These are phyloP conservation scores for Tetrahymena malaccensis DNA, from an alignment of 73 alveolate species.

Conservation along the genomic window DNA sequence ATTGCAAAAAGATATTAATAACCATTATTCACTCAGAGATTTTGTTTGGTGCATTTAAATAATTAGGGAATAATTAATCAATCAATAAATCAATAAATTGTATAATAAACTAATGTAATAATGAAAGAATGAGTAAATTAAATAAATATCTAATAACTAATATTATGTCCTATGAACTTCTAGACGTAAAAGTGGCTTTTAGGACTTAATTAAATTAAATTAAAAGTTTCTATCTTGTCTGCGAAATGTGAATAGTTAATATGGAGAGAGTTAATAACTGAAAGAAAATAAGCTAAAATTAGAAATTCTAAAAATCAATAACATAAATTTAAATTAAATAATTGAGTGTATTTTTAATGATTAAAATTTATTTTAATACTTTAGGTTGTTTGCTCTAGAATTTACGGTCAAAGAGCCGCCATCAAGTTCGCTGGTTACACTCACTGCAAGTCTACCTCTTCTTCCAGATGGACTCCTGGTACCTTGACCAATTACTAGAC, in stretches of 20 bases:
- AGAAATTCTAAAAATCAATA: not conserved
- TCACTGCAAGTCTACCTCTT: constrained; percentile 65
- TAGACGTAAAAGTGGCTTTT: not conserved
- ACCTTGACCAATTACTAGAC: constrained; percentile 66
- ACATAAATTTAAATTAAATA: not conserved
- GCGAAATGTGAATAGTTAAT: not conserved
- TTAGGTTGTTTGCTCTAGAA: constrained; percentile 67
- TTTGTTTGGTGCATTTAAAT: not conserved
- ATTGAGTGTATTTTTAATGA: not conserved
- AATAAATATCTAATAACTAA: not conserved
- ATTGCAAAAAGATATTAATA: not conserved
- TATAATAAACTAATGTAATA: no score
- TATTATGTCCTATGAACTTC: not conserved
- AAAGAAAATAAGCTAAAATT: not conserved
- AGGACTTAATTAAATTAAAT: not conserved
- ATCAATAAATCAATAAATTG: no score
- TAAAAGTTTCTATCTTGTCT: not conserved
- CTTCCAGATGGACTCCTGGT: constrained; percentile 98
- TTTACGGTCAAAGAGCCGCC: constrained; percentile 94
- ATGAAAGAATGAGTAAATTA: no score
- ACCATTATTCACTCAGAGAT: not conserved
- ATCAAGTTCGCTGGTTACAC: constrained; percentile 90
- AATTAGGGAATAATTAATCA: not conserved
- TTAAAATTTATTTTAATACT: not conserved
- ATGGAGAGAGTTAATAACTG: not conserved